These are phyloP conservation scores for Cercospora beticola DNA, from an alignment of 2,329 filamentous ascomycete genomes.

Conservation along the genomic window DNA sequence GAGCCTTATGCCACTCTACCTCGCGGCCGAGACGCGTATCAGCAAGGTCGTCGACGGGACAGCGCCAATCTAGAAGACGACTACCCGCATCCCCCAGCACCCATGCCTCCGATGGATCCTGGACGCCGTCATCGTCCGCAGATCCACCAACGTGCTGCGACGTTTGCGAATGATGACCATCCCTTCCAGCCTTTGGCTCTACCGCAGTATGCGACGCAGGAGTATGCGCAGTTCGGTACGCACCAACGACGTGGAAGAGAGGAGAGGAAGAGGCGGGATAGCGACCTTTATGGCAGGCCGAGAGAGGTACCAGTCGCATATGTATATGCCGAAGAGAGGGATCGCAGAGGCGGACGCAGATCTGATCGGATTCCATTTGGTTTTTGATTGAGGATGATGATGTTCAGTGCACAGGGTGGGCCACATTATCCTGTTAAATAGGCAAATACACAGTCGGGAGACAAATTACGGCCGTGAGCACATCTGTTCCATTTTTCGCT, in stretches of 20 bases:
- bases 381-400: not conserved
- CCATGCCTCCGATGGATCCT: not conserved
- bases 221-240: not conserved
- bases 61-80: not conserved
- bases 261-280: not conserved
- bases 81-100: not conserved
- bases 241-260: not conserved
- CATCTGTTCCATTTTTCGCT: not conserved
- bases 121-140: not conserved
- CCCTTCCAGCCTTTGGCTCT: not conserved
- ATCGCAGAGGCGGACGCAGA: not conserved
- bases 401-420: not conserved
- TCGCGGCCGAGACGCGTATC: not conserved
- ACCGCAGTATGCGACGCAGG: not conserved
- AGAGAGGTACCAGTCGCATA: not conserved
- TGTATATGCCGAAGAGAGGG: not conserved
- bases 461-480: not conserved
- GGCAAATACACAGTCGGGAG: not conserved
- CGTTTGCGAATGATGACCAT: not conserved
- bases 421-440: not conserved
- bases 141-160: conserved; percentile 6
- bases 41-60: not conserved
- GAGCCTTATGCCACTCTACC: conserved; percentile 1
- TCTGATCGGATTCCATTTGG: not conserved
- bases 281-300: not conserved